Evolutionary conservation across 331 rosid species (phyloP).

Genomic region (Saraca asoca): DNA sequence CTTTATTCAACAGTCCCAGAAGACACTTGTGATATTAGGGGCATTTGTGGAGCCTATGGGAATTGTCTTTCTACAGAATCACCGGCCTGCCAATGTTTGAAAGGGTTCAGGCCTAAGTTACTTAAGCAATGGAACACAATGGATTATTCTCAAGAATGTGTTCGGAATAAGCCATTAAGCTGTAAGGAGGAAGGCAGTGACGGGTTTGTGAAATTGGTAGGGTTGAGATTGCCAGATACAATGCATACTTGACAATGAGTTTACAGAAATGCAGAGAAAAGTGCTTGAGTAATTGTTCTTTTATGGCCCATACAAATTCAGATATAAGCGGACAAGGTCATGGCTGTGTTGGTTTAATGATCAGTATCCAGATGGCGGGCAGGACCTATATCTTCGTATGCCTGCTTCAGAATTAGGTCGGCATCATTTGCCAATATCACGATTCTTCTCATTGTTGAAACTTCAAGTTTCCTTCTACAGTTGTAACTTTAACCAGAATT

Average conservation of each 20-base stretch:
- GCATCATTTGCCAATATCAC: slow-evolving; percentile 8
- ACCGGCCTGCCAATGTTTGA: slow-evolving; percentile 52
- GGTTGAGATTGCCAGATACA: slow-evolving; percentile 49
- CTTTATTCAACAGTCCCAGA: slow-evolving; percentile 46
- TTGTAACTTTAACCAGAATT: not conserved
- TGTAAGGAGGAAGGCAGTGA: slow-evolving; percentile 30
- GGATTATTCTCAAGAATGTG: slow-evolving; percentile 49
- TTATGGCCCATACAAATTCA: slow-evolving; percentile 57
- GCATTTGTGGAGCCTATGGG: slow-evolving; percentile 42
- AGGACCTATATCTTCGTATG: slow-evolving; percentile 42
- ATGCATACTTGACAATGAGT: slow-evolving; percentile 40
- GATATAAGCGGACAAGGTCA: slow-evolving; percentile 46
- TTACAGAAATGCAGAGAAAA: slow-evolving; percentile 34
- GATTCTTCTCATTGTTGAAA: not conserved
- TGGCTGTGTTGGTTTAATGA: slow-evolving; percentile 46
- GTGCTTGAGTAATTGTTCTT: slow-evolving; percentile 58
- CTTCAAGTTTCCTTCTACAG: not conserved
- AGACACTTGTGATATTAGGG: slow-evolving; percentile 47
- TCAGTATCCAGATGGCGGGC: slow-evolving; percentile 43
- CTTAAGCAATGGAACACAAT: slow-evolving; percentile 36
- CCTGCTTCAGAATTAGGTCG: slow-evolving; percentile 47
- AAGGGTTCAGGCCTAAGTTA: slow-evolving; percentile 44
- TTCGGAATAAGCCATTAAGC: slow-evolving; percentile 31
- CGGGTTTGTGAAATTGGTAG: slow-evolving; percentile 37
- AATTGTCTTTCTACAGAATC: slow-evolving; percentile 40